Evolutionary conservation across 306 rosid genomes (phyloP).

Genomic region (Cajanus cajan): DNA sequence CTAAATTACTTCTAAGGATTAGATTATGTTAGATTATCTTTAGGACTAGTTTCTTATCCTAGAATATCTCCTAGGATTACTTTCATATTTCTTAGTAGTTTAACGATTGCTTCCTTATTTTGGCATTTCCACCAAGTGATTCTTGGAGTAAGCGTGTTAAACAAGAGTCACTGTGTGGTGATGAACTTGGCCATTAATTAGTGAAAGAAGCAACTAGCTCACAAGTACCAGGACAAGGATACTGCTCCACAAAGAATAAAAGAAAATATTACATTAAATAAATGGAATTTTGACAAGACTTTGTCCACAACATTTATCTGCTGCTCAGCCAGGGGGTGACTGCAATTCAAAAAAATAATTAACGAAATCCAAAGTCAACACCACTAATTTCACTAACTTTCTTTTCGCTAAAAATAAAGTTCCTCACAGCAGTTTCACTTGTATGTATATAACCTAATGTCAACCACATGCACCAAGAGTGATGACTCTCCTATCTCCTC

Average conservation of each 20-base stretch:
- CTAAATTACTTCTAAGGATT: too few species aligned
- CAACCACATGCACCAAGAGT: constrained; percentile 85
- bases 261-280: background rate
- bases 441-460: constrained; percentile 63
- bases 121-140: constrained; percentile 79
- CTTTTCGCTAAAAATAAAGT: constrained; percentile 7
- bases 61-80: too few species aligned
- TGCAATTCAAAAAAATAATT: constrained; percentile 51
- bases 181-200: background rate
- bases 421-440: constrained; percentile 21
- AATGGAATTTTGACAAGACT: constrained; percentile 54
- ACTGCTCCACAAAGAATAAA: background rate
- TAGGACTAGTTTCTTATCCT: too few species aligned
- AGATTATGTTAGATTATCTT: too few species aligned
- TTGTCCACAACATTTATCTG: constrained; percentile 96
- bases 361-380: constrained; percentile 26
- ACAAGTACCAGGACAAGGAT: background rate
- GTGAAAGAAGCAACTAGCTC: constrained; percentile 7
- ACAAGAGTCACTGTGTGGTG: constrained; percentile 45
- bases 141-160: constrained; percentile 68
- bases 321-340: constrained; percentile 91
- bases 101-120: too few species aligned
- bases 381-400: background rate
- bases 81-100: too few species aligned
- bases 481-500: constrained; percentile 96